phyloP scores from a whole-genome alignment of 495 filamentous ascomycete species.

The Pyrenula aspistea region DNA sequence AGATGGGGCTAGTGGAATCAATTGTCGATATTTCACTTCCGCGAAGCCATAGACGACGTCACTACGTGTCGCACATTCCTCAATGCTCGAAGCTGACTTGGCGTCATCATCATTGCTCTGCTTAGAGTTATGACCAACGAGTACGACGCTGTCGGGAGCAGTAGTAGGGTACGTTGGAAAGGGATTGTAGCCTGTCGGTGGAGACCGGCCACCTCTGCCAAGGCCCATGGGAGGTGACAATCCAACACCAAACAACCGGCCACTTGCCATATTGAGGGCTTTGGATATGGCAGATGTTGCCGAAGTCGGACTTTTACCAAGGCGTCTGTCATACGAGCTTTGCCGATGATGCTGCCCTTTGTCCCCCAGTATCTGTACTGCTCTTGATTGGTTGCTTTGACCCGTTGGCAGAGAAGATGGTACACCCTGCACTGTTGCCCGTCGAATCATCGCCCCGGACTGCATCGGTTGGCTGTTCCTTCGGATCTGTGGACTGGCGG shows the following conservation, averaged over 20 bases:
- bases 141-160: conserved; percentile 40
- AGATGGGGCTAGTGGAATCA: conserved; percentile 76
- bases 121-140: conserved; percentile 56
- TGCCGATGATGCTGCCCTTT: conserved; percentile 51
- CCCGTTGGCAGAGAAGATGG: conserved; percentile 43
- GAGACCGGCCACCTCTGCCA: conserved; percentile 53
- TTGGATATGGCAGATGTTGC: conserved; percentile 86
- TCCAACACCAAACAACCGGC: conserved; percentile 66
- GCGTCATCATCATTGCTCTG: conserved; percentile 66
- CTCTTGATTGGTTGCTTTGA: conserved; percentile 39
- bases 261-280: conserved; percentile 85
- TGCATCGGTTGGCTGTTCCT: conserved; percentile 23
- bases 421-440: conserved; percentile 53
- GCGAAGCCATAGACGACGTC: conserved; percentile 96
- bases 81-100: conserved; percentile 64
- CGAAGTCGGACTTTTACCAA: conserved; percentile 64
- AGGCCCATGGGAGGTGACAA: conserved; percentile 60
- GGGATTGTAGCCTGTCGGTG: conserved; percentile 64
- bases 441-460: conserved; percentile 43
- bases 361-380: conserved; percentile 56
- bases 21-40: conserved; percentile 95
- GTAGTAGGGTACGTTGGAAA: conserved; percentile 77
- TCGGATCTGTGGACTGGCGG: conserved; percentile 53
- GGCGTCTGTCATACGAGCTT: conserved; percentile 68
- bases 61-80: conserved; percentile 82